These are phyloP conservation scores for Aspergillus caelatus DNA, from an alignment of 2,329 filamentous ascomycete genomes.

Conservation along the genomic window DNA sequence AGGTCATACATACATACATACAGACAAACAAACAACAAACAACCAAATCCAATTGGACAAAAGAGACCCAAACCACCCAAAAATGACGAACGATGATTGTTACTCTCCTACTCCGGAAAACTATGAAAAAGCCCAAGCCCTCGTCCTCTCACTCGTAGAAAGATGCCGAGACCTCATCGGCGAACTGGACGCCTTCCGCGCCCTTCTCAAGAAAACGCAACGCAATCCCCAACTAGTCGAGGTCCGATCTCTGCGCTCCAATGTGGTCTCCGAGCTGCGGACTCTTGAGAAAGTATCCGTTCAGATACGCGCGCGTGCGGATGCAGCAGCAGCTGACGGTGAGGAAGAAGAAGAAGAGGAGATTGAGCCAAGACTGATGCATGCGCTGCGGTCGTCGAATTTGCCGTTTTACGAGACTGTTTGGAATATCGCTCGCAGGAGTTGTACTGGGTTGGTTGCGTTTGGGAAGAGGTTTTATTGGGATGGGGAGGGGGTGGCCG, in stretches of 20 bases:
- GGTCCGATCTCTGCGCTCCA: slow-evolving; percentile 52
- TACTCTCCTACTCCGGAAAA: background rate
- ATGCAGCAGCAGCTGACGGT: slow-evolving; percentile 9
- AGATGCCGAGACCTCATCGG: slow-evolving; percentile 46
- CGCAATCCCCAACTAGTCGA: slow-evolving; percentile 54
- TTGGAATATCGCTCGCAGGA: slow-evolving; percentile 63
- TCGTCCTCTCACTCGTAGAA: slow-evolving; percentile 37
- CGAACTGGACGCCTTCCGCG: slow-evolving; percentile 51
- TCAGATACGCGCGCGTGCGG: slow-evolving; percentile 25
- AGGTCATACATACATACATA: background rate
- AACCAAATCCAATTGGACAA: too few relatives aligned
- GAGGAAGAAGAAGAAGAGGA: slow-evolving; percentile 23
- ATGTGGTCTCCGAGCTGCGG: slow-evolving; percentile 52
- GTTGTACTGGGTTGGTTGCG: slow-evolving; percentile 57
- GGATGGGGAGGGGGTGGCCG: slow-evolving; percentile 24
- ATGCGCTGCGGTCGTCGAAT: slow-evolving; percentile 67
- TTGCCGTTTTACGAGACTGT: slow-evolving; percentile 66
- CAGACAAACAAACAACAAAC: too few relatives aligned
- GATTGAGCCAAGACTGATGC: slow-evolving; percentile 43
- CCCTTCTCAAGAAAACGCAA: slow-evolving; percentile 41
- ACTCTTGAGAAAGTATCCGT: slow-evolving; percentile 48
- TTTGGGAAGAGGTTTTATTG: slow-evolving; percentile 61
- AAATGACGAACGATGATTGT: background rate
- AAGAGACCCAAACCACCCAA: background rate
- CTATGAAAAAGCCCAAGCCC: slow-evolving; percentile 17